Base-by-base conservation (phyloP, 2,329 filamentous ascomycete genomes). In the Gyromitra esculenta region DNA sequence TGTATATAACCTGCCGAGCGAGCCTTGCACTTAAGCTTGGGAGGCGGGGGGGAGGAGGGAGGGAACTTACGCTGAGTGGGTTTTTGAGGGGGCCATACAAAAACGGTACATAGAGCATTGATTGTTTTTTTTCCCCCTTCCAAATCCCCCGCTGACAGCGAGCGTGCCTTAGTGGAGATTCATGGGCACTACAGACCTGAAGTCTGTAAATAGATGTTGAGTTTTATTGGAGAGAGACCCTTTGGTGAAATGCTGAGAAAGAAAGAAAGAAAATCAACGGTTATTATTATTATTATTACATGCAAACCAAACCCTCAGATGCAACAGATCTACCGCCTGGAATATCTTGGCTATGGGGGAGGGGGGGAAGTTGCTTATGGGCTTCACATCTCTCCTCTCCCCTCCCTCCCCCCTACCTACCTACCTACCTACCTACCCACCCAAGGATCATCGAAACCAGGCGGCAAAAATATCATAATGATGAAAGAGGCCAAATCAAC, bases 1-100 rank as follows among this genome's bases (percentile, higher is more conserved):
- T 52, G 41, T 52, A 60, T 50, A 67, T 74, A 69, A 31, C 57
- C 50, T 63, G 64, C 64, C 64, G 57, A 74, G 65, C 64, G 57
- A 74, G 65, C 66, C 72, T n/a, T 71, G 39, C 56, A 62, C 52
- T 52, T 15, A 45, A n/a, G 56, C 25, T 31, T 31, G 25, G 25
- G 25, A 31, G 25, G 25, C 25, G 25, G 25, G 25, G 18, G 18
- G 18, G 18, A 21, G 18, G 18, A 21, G 18, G 18, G 18, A 21
- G 18, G 18, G 18, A 21, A 54, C 35, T 50, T 73, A 37, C 25
- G 25, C 8, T 50, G 21, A 64, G 39, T 45, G 62, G 15, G 35
- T 37, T 35, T 21, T 25, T 43, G 43, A 43, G 52, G 43, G 15
- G 52, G 64, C 37, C 37, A 64, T 56, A 41, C 11, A 15, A 11